Evolutionary conservation across 345 rosid species (phyloP), one percentile per base, ranked within the genome.

Genomic region (Lepidium sativum): DNA sequence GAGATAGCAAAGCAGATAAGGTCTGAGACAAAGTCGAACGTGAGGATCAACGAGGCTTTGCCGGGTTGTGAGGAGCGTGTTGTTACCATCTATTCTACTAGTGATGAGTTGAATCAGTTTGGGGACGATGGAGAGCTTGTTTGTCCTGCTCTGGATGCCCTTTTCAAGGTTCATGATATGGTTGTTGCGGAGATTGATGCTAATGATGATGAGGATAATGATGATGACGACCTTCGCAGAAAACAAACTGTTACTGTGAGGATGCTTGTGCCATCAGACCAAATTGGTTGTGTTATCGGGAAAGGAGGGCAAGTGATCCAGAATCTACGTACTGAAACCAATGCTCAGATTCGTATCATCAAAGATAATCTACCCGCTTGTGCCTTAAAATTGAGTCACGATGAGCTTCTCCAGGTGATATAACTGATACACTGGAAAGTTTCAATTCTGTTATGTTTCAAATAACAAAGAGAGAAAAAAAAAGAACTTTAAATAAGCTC

Each of bases 251-350:
- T 87, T 40, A 80, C 82, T 43, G 80, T 84, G 12, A 77, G 84
- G 76, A 79, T 87, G 77, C 90, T 87, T 63, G 94, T 87, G 49
- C 83, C 88, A 0, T 83, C 94, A 1, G 94, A 87, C 76, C 94
- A 87, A 76, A 87, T 87, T 29, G 94, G 94, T 14, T 87, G 88
- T 32, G 78, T 87, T 31, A 84, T 84, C 9, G 94, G 94, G 54
- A 87, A 84, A 76, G 94, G 88, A 13, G 95, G 90, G 23, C 83
- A 84, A 68, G 84, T 87, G 2, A 80, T 87, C 56, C 87, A 87
- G 67, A 87, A 68, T 55, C 80, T 87, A 18, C 79, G 94, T 43
- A 77, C 58, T 2, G 90, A 87, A 41, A 84, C 85, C 37, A 74
- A 67, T 49, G 83, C 94, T 48, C 86, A 84, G 58, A 79, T 87